Evolutionary conservation across 2,329 filamentous ascomycete genomes (phyloP).

Genomic region (Beauveria medogensis): DNA sequence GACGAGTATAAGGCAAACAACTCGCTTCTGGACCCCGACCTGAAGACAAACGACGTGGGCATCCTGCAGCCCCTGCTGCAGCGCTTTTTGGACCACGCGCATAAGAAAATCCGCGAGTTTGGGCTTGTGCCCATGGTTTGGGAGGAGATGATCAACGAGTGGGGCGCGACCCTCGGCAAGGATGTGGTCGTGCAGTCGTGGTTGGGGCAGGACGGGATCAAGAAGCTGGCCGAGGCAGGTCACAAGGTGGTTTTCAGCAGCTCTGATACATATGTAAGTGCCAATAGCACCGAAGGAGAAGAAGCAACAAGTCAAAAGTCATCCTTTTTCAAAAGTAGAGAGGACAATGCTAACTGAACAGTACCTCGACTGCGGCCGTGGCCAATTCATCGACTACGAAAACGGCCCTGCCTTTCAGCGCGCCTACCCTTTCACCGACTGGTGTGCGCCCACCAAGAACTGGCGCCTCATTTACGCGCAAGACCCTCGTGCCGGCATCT

Average conservation of each 20-base stretch:
- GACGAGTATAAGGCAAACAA: slow-evolving; percentile 78
- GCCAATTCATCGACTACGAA: slow-evolving; percentile 67
- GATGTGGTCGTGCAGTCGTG: slow-evolving; percentile 75
- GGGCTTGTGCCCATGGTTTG: slow-evolving; percentile 71
- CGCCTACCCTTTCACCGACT: slow-evolving; percentile 68
- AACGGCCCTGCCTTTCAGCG: slow-evolving; percentile 42
- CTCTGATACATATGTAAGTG: slow-evolving; percentile 66
- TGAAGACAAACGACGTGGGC: slow-evolving; percentile 54
- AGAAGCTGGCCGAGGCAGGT: slow-evolving; percentile 51
- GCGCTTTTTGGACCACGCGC: slow-evolving; percentile 63
- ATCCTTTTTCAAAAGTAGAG: no score
- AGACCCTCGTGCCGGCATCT: slow-evolving; percentile 61
- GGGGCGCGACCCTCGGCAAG: slow-evolving; percentile 64
- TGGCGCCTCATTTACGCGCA: slow-evolving; percentile 78
- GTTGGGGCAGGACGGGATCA: slow-evolving; percentile 57
- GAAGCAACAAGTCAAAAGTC: not conserved
- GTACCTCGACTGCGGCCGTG: slow-evolving; percentile 79
- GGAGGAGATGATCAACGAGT: slow-evolving; percentile 78
- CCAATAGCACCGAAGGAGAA: not conserved
- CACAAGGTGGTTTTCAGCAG: slow-evolving; percentile 67
- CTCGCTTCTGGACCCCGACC: slow-evolving; percentile 64
- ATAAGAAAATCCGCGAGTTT: slow-evolving; percentile 52
- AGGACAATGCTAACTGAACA: slow-evolving; percentile 26
- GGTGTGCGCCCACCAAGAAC: slow-evolving; percentile 71
- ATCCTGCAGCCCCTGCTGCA: slow-evolving; percentile 71